Base-by-base conservation (phyloP, 192 early-diverging fungal species). In the Coemansia umbellata region DNA sequence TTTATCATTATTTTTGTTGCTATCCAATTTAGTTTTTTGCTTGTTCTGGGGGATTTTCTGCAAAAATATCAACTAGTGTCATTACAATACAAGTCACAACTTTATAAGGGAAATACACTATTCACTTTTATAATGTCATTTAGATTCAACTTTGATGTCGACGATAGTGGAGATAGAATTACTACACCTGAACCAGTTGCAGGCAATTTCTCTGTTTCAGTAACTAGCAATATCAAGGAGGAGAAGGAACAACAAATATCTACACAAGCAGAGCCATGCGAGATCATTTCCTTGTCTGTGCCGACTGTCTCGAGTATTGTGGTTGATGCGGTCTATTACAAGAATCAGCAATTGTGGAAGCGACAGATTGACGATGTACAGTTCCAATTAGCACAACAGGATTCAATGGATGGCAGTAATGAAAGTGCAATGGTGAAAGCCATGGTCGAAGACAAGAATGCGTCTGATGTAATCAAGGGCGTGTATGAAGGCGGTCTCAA, bases 401-500 rank as follows among this genome's bases (percentile, higher is more conserved):
- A 91, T 37, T 79, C 69, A 8, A 74, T 85, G 65, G 75, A 79
- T 28, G 81, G 70, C 30, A 55, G 66, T 14, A 49, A 58, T n/a
- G 61, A 66, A 22, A 60, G 56, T 32, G 49, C 44, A 11, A 54
- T 70, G 23, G 37, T 53, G 31, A 58, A 60, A 24, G 67, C 60
- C 15, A 72, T 78, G 28, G 39, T 57, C 36, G 62, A 48, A 3
- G 69, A 48, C 31, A 61, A 39, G 8, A 60, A 53, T 18, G 60
- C 65, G 0, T 50, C 80, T 8, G 95, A 98, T 67, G 62, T 98
- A 4, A 83, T 98, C 30, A 80, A 82, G 47, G 93, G 93, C 10
- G 87, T 91, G 4, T 98, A 98, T 57, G 95, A 96, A 63, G 95
- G 85, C 33, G 95, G 95, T 10, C 81, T 96, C 50, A 98, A 98